Evolutionary conservation across 805 yeast species (phyloP).

Genomic region (Wickerhamomyces xylosicus): DNA sequence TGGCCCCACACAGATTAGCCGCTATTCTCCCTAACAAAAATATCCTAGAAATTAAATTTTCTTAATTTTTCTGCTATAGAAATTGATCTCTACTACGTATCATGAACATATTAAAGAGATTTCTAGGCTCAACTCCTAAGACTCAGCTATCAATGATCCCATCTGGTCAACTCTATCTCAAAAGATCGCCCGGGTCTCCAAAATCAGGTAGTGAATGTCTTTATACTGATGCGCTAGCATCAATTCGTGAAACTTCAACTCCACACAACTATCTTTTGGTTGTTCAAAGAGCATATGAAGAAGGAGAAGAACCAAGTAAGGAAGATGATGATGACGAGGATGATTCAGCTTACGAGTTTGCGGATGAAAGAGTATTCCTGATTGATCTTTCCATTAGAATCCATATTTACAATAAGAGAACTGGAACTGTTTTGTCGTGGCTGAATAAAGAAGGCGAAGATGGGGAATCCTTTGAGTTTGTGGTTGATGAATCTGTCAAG

Average conservation of each 20-base stretch:
- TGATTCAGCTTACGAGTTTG: constrained; percentile 25
- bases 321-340: constrained; percentile 41
- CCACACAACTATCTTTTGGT: constrained; percentile 62
- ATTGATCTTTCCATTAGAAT: constrained; percentile 53
- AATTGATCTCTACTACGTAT: neutral
- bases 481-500: constrained; percentile 52
- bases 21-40: too few species aligned
- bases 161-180: constrained; percentile 66
- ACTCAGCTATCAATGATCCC: constrained; percentile 63
- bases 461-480: constrained; percentile 77
- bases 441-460: constrained; percentile 74
- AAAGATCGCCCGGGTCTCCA: constrained; percentile 71
- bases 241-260: constrained; percentile 57
- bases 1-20: too few species aligned
- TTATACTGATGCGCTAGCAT: constrained; percentile 69
- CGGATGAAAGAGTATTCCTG: constrained; percentile 64
- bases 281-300: constrained; percentile 58
- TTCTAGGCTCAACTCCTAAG: constrained; percentile 44
- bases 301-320: constrained; percentile 45
- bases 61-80: neutral
- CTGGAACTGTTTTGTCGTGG: constrained; percentile 63
- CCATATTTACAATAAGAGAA: constrained; percentile 41
- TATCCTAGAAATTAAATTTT: too few species aligned
- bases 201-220: constrained; percentile 80
- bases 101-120: constrained; percentile 67